phyloP scores from a whole-genome alignment of 176 grass and related monocot species.

The Musa beccarii region DNA sequence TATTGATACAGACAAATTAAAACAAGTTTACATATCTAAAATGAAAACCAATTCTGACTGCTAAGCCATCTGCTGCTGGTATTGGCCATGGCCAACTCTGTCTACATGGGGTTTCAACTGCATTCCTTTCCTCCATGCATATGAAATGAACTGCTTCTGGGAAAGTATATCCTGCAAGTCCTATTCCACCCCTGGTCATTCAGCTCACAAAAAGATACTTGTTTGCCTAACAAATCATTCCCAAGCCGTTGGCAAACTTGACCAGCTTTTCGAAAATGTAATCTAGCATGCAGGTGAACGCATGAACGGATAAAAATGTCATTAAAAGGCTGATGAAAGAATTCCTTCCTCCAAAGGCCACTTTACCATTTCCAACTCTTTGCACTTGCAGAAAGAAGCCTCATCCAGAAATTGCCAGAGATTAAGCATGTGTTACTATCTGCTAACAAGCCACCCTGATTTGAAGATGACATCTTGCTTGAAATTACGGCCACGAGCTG shows the following conservation, averaged over 20 bases:
- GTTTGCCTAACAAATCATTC: neutral
- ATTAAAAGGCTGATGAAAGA: neutral
- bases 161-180: neutral
- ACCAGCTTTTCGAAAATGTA: neutral
- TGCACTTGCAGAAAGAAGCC: neutral
- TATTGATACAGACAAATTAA: neutral
- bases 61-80: neutral
- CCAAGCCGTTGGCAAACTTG: neutral
- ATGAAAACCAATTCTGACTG: neutral
- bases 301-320: neutral
- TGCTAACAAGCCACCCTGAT: slow-evolving; percentile 67
- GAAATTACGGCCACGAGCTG: slow-evolving; percentile 35
- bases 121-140: neutral
- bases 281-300: neutral
- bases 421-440: slow-evolving; percentile 25
- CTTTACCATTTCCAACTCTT: neutral
- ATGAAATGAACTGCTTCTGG: neutral
- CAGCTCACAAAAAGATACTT: neutral
- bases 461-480: slow-evolving; percentile 68
- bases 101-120: neutral
- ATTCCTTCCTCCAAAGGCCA: neutral
- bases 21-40: neutral
- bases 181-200: neutral
- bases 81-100: too few species aligned
- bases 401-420: neutral